phyloP scores from a whole-genome alignment of 2,329 filamentous ascomycete species.

The Cladosporium sphaerospermum region DNA sequence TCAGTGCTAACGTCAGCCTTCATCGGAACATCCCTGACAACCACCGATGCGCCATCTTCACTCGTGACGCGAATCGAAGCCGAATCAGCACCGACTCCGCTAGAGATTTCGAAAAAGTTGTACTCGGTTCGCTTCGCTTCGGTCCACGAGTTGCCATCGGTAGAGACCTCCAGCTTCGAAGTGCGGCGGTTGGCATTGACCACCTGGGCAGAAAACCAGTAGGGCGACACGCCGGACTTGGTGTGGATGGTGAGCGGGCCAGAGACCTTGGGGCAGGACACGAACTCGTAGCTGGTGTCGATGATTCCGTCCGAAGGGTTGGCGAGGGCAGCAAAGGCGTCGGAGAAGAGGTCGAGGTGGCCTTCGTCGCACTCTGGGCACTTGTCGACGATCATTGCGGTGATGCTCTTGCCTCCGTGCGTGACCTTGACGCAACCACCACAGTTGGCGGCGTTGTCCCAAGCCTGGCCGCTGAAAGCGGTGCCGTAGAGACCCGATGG shows the following conservation, averaged over 20 bases:
- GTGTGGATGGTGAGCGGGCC: constrained; percentile 46
- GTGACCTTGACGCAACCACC: constrained; percentile 57
- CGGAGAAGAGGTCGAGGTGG: constrained; percentile 51
- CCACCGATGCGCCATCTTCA: constrained; percentile 13
- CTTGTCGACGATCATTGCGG: constrained; percentile 57
- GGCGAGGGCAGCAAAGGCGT: constrained; percentile 46
- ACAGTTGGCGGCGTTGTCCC: constrained; percentile 52
- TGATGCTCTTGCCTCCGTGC: constrained; percentile 48
- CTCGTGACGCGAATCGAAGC: constrained; percentile 18
- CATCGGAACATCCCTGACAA: constrained; percentile 19
- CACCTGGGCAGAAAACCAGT: constrained; percentile 59
- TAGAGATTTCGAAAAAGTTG: constrained; percentile 25
- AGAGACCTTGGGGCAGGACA: constrained; percentile 45
- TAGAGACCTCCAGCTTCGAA: constrained; percentile 53
- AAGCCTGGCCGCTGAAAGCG: constrained; percentile 54
- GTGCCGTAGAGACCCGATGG: constrained; percentile 55
- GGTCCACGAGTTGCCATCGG: constrained; percentile 55
- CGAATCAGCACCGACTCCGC: constrained; percentile 14
- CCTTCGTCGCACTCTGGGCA: constrained; percentile 50
- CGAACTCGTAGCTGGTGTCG: constrained; percentile 44
- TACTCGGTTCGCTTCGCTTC: constrained; percentile 46
- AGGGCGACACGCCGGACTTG: constrained; percentile 46
- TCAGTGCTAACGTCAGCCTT: constrained; percentile 14
- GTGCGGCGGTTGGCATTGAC: constrained; percentile 56
- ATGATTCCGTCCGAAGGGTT: constrained; percentile 43